Conservation (phyloP, 2,329 filamentous ascomycete species). For the Cladobotryum protrusum region DNA sequence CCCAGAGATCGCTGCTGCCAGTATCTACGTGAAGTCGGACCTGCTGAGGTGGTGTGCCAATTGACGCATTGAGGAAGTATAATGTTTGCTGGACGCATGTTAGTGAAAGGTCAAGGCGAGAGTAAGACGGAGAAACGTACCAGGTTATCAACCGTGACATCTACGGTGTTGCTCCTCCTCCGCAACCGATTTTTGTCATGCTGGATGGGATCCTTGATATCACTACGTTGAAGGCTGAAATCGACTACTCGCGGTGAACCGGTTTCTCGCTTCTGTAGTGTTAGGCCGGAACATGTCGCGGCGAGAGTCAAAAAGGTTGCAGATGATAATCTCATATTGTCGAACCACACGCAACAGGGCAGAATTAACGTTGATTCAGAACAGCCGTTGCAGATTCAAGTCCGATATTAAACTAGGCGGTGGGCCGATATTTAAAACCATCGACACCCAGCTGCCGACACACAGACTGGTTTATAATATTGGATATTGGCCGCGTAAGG, state of each 20-base stretch:
- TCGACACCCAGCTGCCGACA: too few relatives aligned
- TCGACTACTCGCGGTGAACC: conserved; percentile 38
- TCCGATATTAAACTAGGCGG: too few relatives aligned
- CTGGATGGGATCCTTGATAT: conserved; percentile 34
- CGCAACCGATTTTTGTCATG: conserved; percentile 38
- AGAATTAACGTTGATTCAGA: too few relatives aligned
- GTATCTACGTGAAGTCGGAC: conserved; percentile 59
- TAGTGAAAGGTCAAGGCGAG: background rate
- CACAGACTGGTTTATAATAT: too few relatives aligned
- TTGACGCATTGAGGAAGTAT: conserved; percentile 56
- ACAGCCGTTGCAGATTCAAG: too few relatives aligned
- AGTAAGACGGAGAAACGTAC: conserved; percentile 28
- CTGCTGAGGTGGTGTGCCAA: conserved; percentile 56
- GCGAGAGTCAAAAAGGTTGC: conserved; percentile 10
- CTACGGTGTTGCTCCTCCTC: conserved; percentile 37
- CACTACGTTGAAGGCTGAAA: conserved; percentile 35
- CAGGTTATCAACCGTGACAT: conserved; percentile 49
- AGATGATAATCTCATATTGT: conserved; percentile 22
- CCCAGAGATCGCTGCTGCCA: conserved; percentile 64
- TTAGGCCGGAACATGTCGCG: conserved; percentile 15
- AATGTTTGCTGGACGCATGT: conserved; percentile 44
- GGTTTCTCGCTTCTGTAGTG: conserved; percentile 24
- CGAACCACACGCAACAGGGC: conserved; percentile 5
- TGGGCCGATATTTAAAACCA: too few relatives aligned
- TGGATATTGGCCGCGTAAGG: too few relatives aligned